phyloP scores from a whole-genome alignment of 768 basidiomycete species.

The Leccinum pellstonianum region DNA sequence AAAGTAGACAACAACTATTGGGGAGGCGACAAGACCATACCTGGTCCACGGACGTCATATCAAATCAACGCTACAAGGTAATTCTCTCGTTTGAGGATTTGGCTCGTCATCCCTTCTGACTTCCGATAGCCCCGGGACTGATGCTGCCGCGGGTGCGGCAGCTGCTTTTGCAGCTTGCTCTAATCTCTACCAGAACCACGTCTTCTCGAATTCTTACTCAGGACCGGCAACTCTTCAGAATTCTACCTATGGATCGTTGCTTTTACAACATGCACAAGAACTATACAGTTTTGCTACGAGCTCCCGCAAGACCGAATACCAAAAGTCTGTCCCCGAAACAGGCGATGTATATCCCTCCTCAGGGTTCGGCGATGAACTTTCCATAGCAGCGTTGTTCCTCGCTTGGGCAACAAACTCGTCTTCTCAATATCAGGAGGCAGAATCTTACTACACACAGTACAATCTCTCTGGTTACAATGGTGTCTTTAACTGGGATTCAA shows the following conservation, averaged over 20 bases:
- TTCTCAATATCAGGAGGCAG: conserved; percentile 59
- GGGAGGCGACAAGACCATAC: conserved; percentile 83
- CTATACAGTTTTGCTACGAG: conserved; percentile 78
- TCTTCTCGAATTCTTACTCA: conserved; percentile 53
- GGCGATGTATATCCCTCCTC: conserved; percentile 69
- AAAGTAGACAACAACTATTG: conserved; percentile 77
- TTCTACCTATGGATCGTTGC: conserved; percentile 63
- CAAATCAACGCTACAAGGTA: conserved; percentile 70
- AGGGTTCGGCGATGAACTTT: conserved; percentile 69
- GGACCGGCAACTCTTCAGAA: conserved; percentile 70
- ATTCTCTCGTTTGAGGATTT: not conserved
- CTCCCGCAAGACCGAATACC: conserved; percentile 61
- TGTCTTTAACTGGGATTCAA: conserved; percentile 89
- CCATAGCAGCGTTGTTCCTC: conserved; percentile 75
- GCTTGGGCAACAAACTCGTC: conserved; percentile 67
- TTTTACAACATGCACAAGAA: conserved; percentile 71
- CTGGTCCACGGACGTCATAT: conserved; percentile 70
- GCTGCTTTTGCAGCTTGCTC: conserved; percentile 89
- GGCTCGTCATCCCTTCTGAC: not conserved
- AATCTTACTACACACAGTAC: conserved; percentile 57
- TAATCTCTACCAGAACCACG: conserved; percentile 65
- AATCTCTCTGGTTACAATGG: conserved; percentile 48
- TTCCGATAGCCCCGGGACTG: conserved; percentile 70
- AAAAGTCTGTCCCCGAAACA: conserved; percentile 65
- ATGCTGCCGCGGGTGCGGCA: conserved; percentile 80